phyloP scores from a whole-genome alignment of 2,329 filamentous ascomycete species.

The Cladosporium cucumerinum region DNA sequence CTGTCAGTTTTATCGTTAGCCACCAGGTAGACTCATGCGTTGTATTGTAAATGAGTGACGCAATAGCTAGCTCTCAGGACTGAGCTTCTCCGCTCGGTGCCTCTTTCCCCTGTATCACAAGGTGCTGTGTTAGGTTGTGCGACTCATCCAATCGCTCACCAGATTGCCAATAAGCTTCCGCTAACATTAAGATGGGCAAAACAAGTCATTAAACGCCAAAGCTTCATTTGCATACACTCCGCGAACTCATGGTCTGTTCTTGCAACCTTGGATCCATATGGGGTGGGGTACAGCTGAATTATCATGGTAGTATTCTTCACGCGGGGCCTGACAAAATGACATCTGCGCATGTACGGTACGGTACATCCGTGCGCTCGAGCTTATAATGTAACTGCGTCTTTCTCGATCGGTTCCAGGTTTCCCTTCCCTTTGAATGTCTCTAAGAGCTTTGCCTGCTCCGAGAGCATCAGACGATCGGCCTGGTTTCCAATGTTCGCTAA shows the following conservation, averaged over 20 bases:
- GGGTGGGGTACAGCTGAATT: background rate
- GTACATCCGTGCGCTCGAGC: background rate
- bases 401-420: conserved; percentile 45
- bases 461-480: conserved; percentile 50
- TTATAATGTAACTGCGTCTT: conserved; percentile 18
- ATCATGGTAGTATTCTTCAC: background rate
- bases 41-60: background rate
- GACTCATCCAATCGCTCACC: background rate
- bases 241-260: background rate
- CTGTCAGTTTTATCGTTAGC: background rate
- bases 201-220: no score
- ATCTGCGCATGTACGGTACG: background rate
- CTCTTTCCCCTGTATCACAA: background rate
- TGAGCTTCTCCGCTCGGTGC: background rate
- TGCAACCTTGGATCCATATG: background rate
- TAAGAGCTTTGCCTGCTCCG: conserved; percentile 53
- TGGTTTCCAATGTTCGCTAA: conserved; percentile 51
- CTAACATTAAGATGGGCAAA: background rate
- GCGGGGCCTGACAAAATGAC: background rate
- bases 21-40: background rate
- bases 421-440: conserved; percentile 52
- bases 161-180: background rate
- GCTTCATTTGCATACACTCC: background rate
- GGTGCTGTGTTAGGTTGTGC: background rate
- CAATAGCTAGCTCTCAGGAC: background rate